Conservation (phyloP, 441 rosid genomes). For the Lepidium campestre region DNA sequence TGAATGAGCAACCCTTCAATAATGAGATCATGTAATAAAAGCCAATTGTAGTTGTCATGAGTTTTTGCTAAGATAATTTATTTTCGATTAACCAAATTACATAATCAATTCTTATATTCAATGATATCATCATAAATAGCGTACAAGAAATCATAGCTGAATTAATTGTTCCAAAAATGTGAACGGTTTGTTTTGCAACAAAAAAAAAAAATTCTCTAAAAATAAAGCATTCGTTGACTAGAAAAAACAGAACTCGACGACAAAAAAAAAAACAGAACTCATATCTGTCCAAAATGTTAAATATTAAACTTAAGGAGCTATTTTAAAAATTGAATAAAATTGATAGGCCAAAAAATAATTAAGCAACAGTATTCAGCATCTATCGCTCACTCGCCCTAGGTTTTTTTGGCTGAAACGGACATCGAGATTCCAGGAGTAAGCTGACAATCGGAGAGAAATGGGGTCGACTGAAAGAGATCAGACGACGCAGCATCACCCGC, state of each 20-base stretch:
- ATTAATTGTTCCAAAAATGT: background rate
- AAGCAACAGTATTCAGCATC: slow-evolving; percentile 9
- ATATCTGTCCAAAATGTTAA: background rate
- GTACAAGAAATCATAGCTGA: background rate
- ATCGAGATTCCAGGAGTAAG: slow-evolving; percentile 21
- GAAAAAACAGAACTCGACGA: too few relatives aligned
- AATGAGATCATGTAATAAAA: background rate
- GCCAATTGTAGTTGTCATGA: background rate
- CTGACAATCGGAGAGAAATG: slow-evolving; percentile 39
- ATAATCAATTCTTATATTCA: background rate
- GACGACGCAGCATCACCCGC: slow-evolving; percentile 58
- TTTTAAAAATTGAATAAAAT: background rate
- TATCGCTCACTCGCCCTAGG: slow-evolving; percentile 28
- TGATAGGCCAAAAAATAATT: background rate
- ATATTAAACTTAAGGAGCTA: background rate
- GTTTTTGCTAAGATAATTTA: background rate
- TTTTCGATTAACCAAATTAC: background rate
- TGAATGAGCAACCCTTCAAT: background rate
- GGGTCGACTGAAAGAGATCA: slow-evolving; percentile 67
- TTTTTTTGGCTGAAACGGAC: slow-evolving; percentile 10
- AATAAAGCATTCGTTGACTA: too few relatives aligned
- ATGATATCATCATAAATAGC: background rate
- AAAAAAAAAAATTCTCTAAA: background rate
- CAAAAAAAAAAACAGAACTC: background rate
- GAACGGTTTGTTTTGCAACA: background rate